A percentile compares a stretch with the other conserved stretches of the same genome.
phyloP scores from a whole-genome alignment of 2,329 filamentous ascomycete species.

The Ophiosphaerella korrae region DNA sequence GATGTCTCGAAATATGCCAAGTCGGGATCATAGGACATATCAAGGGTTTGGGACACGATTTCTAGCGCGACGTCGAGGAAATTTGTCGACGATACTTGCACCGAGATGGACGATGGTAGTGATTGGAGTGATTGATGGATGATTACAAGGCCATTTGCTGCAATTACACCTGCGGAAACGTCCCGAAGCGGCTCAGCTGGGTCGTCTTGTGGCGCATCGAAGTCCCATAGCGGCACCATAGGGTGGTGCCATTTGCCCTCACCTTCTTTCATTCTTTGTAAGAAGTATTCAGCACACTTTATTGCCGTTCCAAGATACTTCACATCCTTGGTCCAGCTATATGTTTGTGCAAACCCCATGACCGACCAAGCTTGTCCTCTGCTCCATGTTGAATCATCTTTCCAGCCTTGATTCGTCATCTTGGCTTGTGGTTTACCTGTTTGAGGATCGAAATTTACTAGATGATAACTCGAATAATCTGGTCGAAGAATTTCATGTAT shows the following conservation, averaged over 20 bases:
- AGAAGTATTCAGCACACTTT: slow-evolving; percentile 54
- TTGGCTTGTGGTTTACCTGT: slow-evolving; percentile 52
- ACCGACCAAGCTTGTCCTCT: slow-evolving; percentile 59
- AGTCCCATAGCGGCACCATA: slow-evolving; percentile 57
- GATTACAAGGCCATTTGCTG: slow-evolving; percentile 50
- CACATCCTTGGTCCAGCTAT: slow-evolving; percentile 53
- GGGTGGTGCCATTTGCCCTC: slow-evolving; percentile 32
- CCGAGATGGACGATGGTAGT: slow-evolving; percentile 5
- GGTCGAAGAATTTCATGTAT: slow-evolving; percentile 42
- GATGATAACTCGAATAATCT: slow-evolving; percentile 49
- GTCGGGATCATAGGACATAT: slow-evolving; percentile 37
- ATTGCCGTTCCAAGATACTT: slow-evolving; percentile 53
- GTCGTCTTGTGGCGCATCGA: slow-evolving; percentile 55
- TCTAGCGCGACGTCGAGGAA: slow-evolving; percentile 24
- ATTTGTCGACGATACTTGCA: slow-evolving; percentile 3
- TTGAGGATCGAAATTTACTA: slow-evolving; percentile 53
- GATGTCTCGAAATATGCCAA: slow-evolving; percentile 27
- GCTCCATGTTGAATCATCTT: slow-evolving; percentile 53
- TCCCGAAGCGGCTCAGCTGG: slow-evolving; percentile 39
- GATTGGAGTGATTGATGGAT: slow-evolving; percentile 44
- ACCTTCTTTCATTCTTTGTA: slow-evolving; percentile 47
- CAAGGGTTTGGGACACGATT: slow-evolving; percentile 34
- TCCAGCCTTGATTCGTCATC: slow-evolving; percentile 57
- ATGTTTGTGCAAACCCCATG: slow-evolving; percentile 54
- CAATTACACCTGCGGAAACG: slow-evolving; percentile 49